Conservation (phyloP, 169 alveolate genomes). For the Eimeria praecox region DNA sequence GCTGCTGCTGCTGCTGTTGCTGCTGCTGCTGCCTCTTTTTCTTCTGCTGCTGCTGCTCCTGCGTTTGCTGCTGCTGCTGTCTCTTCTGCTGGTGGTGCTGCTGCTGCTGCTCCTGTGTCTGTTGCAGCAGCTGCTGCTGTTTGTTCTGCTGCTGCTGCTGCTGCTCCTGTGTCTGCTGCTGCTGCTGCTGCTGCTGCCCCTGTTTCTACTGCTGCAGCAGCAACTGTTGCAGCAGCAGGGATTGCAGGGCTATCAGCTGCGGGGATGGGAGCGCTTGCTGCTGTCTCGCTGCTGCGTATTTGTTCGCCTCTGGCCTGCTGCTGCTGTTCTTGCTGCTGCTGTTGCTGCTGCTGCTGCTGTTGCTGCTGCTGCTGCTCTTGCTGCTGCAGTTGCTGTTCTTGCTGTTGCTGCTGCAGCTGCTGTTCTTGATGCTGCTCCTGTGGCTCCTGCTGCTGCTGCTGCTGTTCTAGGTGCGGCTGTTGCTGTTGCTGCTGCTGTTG, state of each 20-base stretch:
- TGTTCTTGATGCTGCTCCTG: too few relatives aligned
- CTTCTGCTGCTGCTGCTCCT: background rate
- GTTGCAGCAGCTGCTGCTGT: background rate
- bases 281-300: background rate
- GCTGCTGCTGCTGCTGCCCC: constrained; percentile 3
- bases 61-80: background rate
- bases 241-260: background rate
- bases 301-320: background rate
- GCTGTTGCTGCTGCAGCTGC: too few relatives aligned
- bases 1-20: background rate
- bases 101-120: constrained; percentile 1
- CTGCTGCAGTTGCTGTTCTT: too few relatives aligned
- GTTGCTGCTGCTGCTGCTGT: too few relatives aligned
- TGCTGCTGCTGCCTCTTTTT: background rate
- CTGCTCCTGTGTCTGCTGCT: background rate
- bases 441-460: too few relatives aligned
- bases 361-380: too few relatives aligned
- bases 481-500: too few relatives aligned
- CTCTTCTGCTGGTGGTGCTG: background rate
- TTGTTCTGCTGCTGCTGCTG: background rate
- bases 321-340: background rate
- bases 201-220: background rate
- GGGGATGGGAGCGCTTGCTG: background rate
- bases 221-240: background rate
- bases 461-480: too few relatives aligned